phyloP scores from a whole-genome alignment of 352 stramenopile species.

The Globisporangium yorkense region DNA sequence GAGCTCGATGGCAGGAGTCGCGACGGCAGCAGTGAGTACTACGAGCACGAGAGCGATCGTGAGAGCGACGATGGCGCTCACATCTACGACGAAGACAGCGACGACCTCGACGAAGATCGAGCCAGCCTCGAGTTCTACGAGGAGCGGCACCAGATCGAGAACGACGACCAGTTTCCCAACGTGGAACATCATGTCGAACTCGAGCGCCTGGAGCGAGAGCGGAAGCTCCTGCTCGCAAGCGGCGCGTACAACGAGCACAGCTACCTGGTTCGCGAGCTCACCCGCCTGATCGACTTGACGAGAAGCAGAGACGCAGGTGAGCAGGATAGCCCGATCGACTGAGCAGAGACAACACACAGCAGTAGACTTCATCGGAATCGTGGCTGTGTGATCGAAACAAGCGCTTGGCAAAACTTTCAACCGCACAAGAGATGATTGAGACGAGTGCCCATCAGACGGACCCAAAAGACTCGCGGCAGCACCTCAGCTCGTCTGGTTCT shows the following conservation, averaged over 20 bases:
- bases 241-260: slow-evolving; percentile 57
- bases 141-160: slow-evolving; percentile 4
- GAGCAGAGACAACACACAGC: not conserved
- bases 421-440: not conserved
- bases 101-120: not conserved
- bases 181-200: slow-evolving; percentile 21
- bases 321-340: not conserved
- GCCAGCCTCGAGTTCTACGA: not conserved
- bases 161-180: slow-evolving; percentile 1
- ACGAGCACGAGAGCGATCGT: slow-evolving; percentile 5
- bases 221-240: slow-evolving; percentile 49
- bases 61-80: not conserved
- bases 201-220: slow-evolving; percentile 40
- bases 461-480: not conserved
- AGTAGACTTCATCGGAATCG: not conserved
- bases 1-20: not conserved
- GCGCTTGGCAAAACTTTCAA: not conserved
- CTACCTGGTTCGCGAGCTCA: slow-evolving; percentile 61
- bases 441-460: not conserved
- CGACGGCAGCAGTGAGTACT: slow-evolving; percentile 12
- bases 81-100: not conserved
- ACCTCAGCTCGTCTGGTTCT: slow-evolving; percentile 30
- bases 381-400: not conserved
- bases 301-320: slow-evolving; percentile 13
- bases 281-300: slow-evolving; percentile 38